Base-by-base conservation (phyloP, 345 rosid species). In the Jatropha curcas region DNA sequence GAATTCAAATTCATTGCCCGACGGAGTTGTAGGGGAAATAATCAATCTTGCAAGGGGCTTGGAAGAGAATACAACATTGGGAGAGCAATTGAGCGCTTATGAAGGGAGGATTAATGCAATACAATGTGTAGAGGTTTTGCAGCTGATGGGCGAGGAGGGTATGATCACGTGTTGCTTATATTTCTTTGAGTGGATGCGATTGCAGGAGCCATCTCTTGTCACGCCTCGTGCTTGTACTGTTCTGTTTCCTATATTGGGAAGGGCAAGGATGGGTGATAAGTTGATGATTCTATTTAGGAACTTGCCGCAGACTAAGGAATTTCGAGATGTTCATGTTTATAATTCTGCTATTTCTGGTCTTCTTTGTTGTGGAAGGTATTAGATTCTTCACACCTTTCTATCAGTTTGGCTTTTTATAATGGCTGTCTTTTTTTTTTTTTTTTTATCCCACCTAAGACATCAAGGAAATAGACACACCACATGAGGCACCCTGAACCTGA, bases 171-270 rank as follows among this genome's bases (percentile, higher is more conserved):
- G 82, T 34, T 87, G 92, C 70, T 74, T 94, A 71, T 85, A 94
- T 77, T 87, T 94, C 70, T 88, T 81, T 22, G 97, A 94, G 74
- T 94, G 98, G 97, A 92, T 94, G 98, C 67, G 82, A 66, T 73
- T 86, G 73, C 98, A 89, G 72, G 91, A 82, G 31, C 98, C 93
- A 0, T 79, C 90, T 2, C 90, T 89, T 31, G 85, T 86, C 57
- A 81, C 93, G 0, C 68, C 94, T 56, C 88, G 89, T 45, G 87
- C 97, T 37, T 88, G 84, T 74, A 86, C 97, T 51, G 73, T 92
- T 33, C 20, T 94, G 67, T 94, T 92, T 77, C 89, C 94, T 2
- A 45, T 85, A 30, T 63, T 94, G 66, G 98, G 97, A 35, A 83
- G 74, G 71, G 81, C 87, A 33, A 69, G 84, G 31, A 79, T 89